A percentile compares a stretch with the other conserved stretches of the same genome.
Evolutionary conservation across 805 yeast genomes (phyloP).

Genomic region (Jamesozyma rosinii): DNA sequence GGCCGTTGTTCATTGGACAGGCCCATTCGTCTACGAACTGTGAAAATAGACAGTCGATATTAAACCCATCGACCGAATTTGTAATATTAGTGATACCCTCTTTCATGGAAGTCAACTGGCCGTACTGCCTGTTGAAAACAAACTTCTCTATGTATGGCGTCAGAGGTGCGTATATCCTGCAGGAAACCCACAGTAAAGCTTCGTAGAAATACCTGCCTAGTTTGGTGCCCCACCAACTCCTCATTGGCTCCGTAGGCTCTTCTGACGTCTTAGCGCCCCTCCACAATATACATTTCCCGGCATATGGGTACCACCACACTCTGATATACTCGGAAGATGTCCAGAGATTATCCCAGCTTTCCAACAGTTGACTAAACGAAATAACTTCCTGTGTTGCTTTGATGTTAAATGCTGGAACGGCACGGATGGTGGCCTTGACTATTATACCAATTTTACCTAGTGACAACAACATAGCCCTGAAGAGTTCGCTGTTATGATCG

Average conservation of each 20-base stretch:
- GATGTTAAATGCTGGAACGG: slow-evolving; percentile 75
- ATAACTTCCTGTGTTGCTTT: slow-evolving; percentile 76
- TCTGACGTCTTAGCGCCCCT: slow-evolving; percentile 71
- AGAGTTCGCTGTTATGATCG: slow-evolving; percentile 54
- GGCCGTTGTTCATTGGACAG: slow-evolving; percentile 76
- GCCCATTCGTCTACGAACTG: slow-evolving; percentile 97
- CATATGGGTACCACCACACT: slow-evolving; percentile 97
- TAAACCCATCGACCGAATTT: slow-evolving; percentile 75
- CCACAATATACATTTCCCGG: slow-evolving; percentile 81
- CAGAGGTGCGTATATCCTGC: slow-evolving; percentile 57
- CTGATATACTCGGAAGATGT: slow-evolving; percentile 82
- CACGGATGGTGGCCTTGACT: slow-evolving; percentile 73
- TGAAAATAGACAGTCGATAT: slow-evolving; percentile 90
- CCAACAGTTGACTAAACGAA: slow-evolving; percentile 61
- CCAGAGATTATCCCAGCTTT: slow-evolving; percentile 74
- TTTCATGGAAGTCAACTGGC: slow-evolving; percentile 55
- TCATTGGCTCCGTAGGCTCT: slow-evolving; percentile 52
- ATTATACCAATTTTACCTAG: slow-evolving; percentile 89
- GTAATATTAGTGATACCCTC: slow-evolving; percentile 61
- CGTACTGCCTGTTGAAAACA: slow-evolving; percentile 79
- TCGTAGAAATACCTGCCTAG: slow-evolving; percentile 77
- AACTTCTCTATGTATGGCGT: slow-evolving; percentile 82
- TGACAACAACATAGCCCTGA: slow-evolving; percentile 75
- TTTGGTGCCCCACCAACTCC: slow-evolving; percentile 77
- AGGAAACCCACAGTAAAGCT: slow-evolving; percentile 68